Evolutionary conservation across 441 rosid genomes (phyloP), one percentile per base, ranked within the genome.

Genomic region (Gossypium schwendimanii): DNA sequence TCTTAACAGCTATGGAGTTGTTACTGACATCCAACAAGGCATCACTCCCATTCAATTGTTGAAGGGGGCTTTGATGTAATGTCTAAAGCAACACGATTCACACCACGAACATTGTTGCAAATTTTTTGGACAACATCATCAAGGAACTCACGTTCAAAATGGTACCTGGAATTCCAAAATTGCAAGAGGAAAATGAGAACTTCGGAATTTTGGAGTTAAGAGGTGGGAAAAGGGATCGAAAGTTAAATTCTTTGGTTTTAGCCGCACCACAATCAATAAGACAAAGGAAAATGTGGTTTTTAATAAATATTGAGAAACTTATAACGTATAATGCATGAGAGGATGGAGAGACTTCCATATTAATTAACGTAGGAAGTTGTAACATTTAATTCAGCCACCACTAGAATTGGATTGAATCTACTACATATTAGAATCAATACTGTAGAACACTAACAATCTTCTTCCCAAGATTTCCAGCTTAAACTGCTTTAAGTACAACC

Each of bases 11-110:
- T 60, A 24, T 14, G 63, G 28, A 70, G 62, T 26, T 41, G 17
- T 9, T 55, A 18, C 80, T 17, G 7, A 12, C 71, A 67, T 70
- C 68, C 66, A 72, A 23, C 49, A 39, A 53, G 72, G 75, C 14
- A 57, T 86, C 80, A 94, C 81, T 94, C 97, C 98, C 98, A 93
- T 75, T 95, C 97, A 44, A 95, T 93, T 3, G 97, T 95, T 72
- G 98, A 93, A 58, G 99, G 99, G 76, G 97, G 97, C 84, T 95
- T 93, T 9, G 97, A 91, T 76, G 98, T 95, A 14, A 95, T 91
- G 84, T 95, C 96, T 80, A 80, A 96, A 79, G 89, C 90, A 76
- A 95, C 95, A 72, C 98, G 84, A 80, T 95, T 95, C 33, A 95
- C 97, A 59, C 95, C 99, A 18, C 91, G 85, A 55, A 91, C 98